Conservation (phyloP, 352 stramenopile species). For the Phytophthora pluvialis region DNA sequence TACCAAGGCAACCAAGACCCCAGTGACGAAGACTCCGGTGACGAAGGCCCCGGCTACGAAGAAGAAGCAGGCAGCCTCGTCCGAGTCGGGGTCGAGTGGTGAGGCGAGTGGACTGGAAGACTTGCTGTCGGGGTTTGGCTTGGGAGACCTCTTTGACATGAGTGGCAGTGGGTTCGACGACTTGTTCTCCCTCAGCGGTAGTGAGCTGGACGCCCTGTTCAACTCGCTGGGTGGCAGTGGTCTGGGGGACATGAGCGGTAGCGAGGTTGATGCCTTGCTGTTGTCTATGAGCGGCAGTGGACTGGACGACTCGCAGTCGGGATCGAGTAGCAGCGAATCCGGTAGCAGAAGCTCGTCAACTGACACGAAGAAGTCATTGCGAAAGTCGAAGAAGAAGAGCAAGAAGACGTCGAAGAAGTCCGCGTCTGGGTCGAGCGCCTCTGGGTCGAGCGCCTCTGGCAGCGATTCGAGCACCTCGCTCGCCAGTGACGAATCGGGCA, state of each 20-base stretch:
- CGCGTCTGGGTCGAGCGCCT: no score
- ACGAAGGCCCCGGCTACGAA: constrained; percentile 1
- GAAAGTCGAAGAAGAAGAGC: no score
- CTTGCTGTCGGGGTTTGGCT: constrained; percentile 1
- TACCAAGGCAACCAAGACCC: neutral
- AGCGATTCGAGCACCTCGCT: no score
- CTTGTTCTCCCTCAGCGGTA: neutral
- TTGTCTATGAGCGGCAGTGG: neutral
- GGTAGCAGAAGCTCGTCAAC: no score
- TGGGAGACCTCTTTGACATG: no score
- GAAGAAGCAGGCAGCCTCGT: neutral
- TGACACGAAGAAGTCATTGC: no score
- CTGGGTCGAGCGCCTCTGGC: no score
- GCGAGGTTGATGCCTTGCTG: constrained; percentile 5
- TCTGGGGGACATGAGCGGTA: constrained; percentile 3
- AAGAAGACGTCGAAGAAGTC: no score
- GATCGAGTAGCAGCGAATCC: constrained; percentile 6
- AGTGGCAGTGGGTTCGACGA: no score
- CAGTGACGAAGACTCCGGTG: neutral
- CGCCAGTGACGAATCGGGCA: no score
- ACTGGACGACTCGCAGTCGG: neutral
- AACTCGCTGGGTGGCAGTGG: neutral
- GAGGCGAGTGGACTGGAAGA: neutral
- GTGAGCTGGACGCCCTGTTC: neutral
- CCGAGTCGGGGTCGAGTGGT: neutral